Evolutionary conservation across 768 basidiomycete species (phyloP).

Genomic region (Auriscalpium vulgare): DNA sequence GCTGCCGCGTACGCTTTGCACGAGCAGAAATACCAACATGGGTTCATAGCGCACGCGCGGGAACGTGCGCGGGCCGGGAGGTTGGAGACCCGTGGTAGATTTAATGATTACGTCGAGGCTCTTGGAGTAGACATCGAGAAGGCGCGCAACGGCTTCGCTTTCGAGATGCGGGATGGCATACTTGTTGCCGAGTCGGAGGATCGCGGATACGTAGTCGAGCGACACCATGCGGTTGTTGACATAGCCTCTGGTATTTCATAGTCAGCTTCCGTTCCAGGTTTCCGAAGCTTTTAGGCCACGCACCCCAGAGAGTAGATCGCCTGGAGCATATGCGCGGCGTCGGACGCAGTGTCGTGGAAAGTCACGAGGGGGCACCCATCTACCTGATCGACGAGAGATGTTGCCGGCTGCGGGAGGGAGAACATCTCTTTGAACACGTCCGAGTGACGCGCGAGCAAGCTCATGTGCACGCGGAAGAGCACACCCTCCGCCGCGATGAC

Average conservation of each 20-base stretch:
- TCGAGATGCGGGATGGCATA: neutral
- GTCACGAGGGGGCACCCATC: neutral
- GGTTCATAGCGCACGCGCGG: neutral
- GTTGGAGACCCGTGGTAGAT: neutral
- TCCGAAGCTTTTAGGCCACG: neutral
- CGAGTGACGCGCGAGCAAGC: conserved; percentile 10
- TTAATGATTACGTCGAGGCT: neutral
- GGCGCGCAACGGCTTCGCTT: neutral
- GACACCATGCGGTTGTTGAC: neutral
- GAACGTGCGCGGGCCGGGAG: neutral
- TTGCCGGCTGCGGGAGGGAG: neutral
- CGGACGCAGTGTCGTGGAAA: neutral
- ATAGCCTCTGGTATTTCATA: neutral
- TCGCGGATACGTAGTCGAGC: neutral
- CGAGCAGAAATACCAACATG: neutral
- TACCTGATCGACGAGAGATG: neutral
- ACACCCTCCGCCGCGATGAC: neutral
- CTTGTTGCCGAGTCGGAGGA: neutral
- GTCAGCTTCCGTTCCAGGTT: neutral
- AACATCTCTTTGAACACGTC: conserved; percentile 11
- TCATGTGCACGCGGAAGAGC: conserved; percentile 11
- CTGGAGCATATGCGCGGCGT: neutral
- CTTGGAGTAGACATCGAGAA: neutral
- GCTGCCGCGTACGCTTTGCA: too few species aligned
- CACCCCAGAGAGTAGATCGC: neutral